Percentiles rank a stretch among this genome's conserved stretches.
Evolutionary conservation across 371 early-diverging fungal species (phyloP).

Genomic region (Mucor mucedo): DNA sequence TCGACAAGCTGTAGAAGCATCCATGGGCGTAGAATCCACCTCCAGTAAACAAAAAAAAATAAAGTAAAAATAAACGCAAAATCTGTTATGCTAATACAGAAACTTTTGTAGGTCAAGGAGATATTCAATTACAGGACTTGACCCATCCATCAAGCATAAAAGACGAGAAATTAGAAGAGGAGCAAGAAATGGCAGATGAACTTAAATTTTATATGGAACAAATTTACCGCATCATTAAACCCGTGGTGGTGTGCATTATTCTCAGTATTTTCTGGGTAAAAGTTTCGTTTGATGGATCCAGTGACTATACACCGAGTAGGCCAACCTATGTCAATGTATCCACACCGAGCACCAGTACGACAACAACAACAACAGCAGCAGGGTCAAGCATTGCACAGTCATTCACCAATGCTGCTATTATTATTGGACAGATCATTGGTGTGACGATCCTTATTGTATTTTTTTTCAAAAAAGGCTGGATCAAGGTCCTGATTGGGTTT

Average conservation of each 20-base stretch:
- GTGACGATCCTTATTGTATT: slow-evolving; percentile 79
- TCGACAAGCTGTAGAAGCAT: slow-evolving; percentile 4
- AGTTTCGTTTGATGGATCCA: slow-evolving; percentile 58
- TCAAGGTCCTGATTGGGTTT: slow-evolving; percentile 79
- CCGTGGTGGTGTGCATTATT: slow-evolving; percentile 77
- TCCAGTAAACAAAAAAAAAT: background rate
- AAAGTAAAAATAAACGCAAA: too few species aligned
- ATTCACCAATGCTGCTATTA: slow-evolving; percentile 70
- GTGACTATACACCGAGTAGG: slow-evolving; percentile 65
- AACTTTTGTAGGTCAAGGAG: background rate
- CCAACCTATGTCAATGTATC: slow-evolving; percentile 47
- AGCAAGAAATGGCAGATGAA: slow-evolving; percentile 57
- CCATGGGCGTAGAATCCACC: background rate
- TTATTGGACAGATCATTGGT: slow-evolving; percentile 79
- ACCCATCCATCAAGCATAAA: slow-evolving; percentile 1
- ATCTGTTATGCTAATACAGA: too few species aligned
- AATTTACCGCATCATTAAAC: slow-evolving; percentile 81
- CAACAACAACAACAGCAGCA: slow-evolving; percentile 1
- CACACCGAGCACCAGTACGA: slow-evolving; percentile 23
- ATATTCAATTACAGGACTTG: slow-evolving; percentile 29
- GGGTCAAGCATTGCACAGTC: slow-evolving; percentile 38
- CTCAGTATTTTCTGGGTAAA: slow-evolving; percentile 88
- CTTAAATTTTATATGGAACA: slow-evolving; percentile 80
- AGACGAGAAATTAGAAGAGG: slow-evolving; percentile 4
- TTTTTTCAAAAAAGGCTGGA: slow-evolving; percentile 76